Base-by-base conservation (phyloP, 768 basidiomycete genomes). In the Fistulinella prunicolor region DNA sequence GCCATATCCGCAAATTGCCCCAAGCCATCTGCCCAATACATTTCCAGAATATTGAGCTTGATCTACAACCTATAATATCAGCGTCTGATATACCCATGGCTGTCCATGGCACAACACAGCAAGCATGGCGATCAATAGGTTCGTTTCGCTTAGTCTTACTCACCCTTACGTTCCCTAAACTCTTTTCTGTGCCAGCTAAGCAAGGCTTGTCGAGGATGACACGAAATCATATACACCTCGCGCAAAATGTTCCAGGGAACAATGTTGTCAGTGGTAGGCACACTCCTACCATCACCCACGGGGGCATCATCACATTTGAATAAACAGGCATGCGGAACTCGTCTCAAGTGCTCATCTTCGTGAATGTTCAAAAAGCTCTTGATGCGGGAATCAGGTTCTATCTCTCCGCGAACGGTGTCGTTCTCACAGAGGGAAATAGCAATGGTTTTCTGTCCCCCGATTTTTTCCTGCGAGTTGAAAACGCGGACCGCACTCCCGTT, bases 151-250 rank as follows among this genome's bases (percentile, higher is more conserved):
- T 17, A 19, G 30, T 23, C 23, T 5, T 3, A 29, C 30, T n/a
- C 12, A 28, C n/a, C 28, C 13, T 34, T 34, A 22, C 8, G 1
- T 22, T 23, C 46, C 9, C 47, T 16, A 34, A 19, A 6, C 38
- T 19, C 34, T 6, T 22, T 34, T 9, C 39, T 42, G 38, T 23
- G 40, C 9, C 52, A 94, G 91, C 75, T 13, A 72, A 70, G 7
- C 70, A 82, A 53, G 93, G 94, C 0, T 66, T 96, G 16, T 91
- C 86, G 0, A 83, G 76, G 53, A 96, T 94, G 93, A 76, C 69
- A 12, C 76, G 95, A 21, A 95, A 94, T 60, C 94, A 97, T 60
- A 87, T 98, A 32, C 95, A 99, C 66, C 74, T 96, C 13, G 94
- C 94, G 0, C 87, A 93, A 63, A 85, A 87, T 29, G 69, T 89